Evolutionary conservation across 2,329 filamentous ascomycete genomes (phyloP).

Genomic region (Pseudogymnoascus sp.): DNA sequence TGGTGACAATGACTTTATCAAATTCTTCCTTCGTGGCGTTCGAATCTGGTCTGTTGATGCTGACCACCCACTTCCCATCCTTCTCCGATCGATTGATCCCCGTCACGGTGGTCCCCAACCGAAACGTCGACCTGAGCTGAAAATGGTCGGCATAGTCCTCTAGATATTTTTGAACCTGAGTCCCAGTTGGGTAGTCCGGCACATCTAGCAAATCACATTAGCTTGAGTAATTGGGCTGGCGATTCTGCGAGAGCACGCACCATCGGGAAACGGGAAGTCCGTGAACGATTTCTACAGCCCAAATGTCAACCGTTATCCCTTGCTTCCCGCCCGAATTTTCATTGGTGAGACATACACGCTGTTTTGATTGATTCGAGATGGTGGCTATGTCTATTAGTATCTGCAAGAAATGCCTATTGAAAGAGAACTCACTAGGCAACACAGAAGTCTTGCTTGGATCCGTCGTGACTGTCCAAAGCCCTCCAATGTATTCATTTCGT

Average conservation of each 20-base stretch:
- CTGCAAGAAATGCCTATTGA: background rate
- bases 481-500: constrained; percentile 33
- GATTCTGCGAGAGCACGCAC: constrained; percentile 19
- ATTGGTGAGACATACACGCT: constrained; percentile 26
- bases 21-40: constrained; percentile 22
- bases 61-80: constrained; percentile 29
- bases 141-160: constrained; percentile 35
- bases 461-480: constrained; percentile 36
- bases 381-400: constrained; percentile 22
- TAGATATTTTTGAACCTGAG: constrained; percentile 32
- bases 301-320: background rate
- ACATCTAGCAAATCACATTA: background rate
- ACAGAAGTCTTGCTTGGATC: constrained; percentile 31
- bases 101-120: constrained; percentile 28
- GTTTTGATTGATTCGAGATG: constrained; percentile 25
- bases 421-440: constrained; percentile 23
- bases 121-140: constrained; percentile 29
- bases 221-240: background rate
- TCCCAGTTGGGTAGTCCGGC: constrained; percentile 15
- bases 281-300: constrained; percentile 22
- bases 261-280: constrained; percentile 36
- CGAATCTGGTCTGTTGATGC: constrained; percentile 23
- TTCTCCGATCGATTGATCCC: constrained; percentile 24
- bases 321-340: constrained; percentile 26
- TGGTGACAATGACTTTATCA: constrained; percentile 33